Base-by-base conservation (phyloP, 2,329 filamentous ascomycete species). In the Fusarium sp. region DNA sequence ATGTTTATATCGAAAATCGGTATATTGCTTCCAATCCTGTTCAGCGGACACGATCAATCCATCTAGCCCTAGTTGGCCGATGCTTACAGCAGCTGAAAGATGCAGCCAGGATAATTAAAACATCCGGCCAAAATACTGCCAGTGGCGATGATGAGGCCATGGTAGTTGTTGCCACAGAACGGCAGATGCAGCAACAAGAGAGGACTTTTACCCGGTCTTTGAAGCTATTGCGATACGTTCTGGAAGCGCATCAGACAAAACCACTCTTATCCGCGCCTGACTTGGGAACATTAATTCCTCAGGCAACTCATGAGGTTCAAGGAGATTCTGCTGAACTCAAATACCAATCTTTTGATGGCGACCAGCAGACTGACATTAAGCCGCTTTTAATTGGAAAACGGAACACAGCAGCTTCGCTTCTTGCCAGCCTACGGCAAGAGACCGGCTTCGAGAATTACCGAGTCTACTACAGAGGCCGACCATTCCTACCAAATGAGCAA, bases 391-490 rank as follows among this genome's bases (percentile, higher is more conserved):
- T 96, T 69, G 92, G 92, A 1, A 85, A 87, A 44, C 84, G 88
- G 26, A 93, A 94, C 59, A 96, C 92, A 0, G 86, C 88, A 8
- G 86, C 87, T 2, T 90, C 92, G 42, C 81, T 97, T 7, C 84
- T 92, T 31, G 88, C 89, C 19, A 89, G 85, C 59, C 79, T 97
- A 40, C 85, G 87, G 33, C 85, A 89, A 62, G 87, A 86, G 17
- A 95, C 92, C 0, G 91, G 92, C 0, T 96, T 94, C 75, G 87
- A 89, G 7, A 93, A 92, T 72, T 92, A 94, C 72, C 89, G 88
- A 5, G 83, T 93, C 1, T 95, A 94, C 76, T 90, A 89, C 67
- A 86, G 87, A 17, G 93, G 93, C 1, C 85, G 85, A 55, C 84
- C 85, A n/a, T 82, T 95, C 57, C 83, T 89, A 43, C 85, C 92